Evolutionary conservation across 768 basidiomycete genomes (phyloP).

Genomic region (Phaeolepiota aurea): DNA sequence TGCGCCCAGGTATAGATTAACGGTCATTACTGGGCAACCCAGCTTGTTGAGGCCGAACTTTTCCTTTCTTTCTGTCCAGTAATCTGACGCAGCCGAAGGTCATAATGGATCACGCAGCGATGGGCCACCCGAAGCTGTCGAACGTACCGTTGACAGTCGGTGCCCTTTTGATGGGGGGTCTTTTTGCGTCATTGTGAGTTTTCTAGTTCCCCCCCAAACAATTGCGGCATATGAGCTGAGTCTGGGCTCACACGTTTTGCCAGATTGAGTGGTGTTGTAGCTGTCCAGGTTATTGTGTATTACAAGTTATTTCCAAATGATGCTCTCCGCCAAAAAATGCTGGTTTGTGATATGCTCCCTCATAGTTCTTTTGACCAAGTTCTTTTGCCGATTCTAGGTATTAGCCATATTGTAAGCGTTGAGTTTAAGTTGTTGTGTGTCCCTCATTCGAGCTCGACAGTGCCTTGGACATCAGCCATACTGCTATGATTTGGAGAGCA

Average conservation of each 20-base stretch:
- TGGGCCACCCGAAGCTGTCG: too few relatives aligned
- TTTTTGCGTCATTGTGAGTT: conserved; percentile 28
- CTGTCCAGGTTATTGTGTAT: conserved; percentile 29
- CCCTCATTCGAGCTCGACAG: too few relatives aligned
- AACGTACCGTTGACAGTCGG: too few relatives aligned
- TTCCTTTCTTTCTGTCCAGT: too few relatives aligned
- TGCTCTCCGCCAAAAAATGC: conserved; percentile 14
- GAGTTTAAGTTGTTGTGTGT: too few relatives aligned
- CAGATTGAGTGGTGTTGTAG: conserved; percentile 34
- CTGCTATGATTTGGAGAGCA: conserved; percentile 23
- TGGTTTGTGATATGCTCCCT: conserved; percentile 20
- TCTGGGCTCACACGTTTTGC: too few relatives aligned
- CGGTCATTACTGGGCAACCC: too few relatives aligned
- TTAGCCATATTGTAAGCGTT: not conserved
- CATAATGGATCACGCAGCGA: too few relatives aligned
- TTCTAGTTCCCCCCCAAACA: not conserved
- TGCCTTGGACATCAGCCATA: conserved; percentile 26
- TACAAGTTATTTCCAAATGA: conserved; percentile 29
- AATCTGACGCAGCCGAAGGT: too few relatives aligned
- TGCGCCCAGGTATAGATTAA: too few relatives aligned
- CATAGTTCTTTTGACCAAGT: not conserved
- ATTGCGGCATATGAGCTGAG: conserved; percentile 26
- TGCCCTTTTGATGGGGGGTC: conserved; percentile 31
- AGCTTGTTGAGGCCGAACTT: too few relatives aligned
- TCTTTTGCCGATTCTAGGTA: not conserved